Percentiles rank a stretch among this genome's conserved stretches.
These are phyloP conservation scores for Raphanus sativus DNA, from an alignment of 345 rosid genomes.

Conservation along the genomic window DNA sequence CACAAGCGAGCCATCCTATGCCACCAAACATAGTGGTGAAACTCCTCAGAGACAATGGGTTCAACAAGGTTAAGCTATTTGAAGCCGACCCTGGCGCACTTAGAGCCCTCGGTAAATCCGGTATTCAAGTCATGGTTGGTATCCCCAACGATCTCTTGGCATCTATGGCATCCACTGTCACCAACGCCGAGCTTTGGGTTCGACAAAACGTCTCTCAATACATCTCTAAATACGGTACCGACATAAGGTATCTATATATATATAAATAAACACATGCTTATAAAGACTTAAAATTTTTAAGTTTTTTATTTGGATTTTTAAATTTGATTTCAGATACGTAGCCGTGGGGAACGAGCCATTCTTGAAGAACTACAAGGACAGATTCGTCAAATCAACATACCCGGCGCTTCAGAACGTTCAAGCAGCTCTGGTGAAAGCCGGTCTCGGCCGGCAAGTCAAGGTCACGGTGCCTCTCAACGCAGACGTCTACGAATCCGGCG, in stretches of 20 bases:
- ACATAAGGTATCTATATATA: constrained; percentile 53
- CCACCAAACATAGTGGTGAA: constrained; percentile 60
- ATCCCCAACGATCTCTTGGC: constrained; percentile 80
- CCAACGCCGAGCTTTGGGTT: constrained; percentile 66
- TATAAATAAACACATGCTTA: not conserved
- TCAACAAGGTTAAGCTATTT: constrained; percentile 80
- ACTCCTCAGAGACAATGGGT: constrained; percentile 76
- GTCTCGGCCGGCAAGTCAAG: constrained; percentile 67
- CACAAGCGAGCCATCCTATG: constrained; percentile 65
- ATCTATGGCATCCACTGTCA: constrained; percentile 56
- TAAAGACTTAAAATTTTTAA: too few relatives aligned
- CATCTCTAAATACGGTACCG: constrained; percentile 58
- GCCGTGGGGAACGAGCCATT: constrained; percentile 96
- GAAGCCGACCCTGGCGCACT: constrained; percentile 86
- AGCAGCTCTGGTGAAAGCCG: constrained; percentile 87
- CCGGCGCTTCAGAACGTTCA: constrained; percentile 90
- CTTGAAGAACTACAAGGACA: constrained; percentile 64
- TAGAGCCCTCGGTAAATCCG: constrained; percentile 78
- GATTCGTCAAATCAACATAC: constrained; percentile 51
- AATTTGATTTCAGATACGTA: constrained; percentile 53
- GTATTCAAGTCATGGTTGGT: constrained; percentile 90
- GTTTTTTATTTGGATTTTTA: not conserved
- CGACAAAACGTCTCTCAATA: constrained; percentile 65
- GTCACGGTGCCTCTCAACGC: constrained; percentile 87
- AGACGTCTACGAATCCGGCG: constrained; percentile 63